phyloP scores from a whole-genome alignment of 2,329 filamentous ascomycete species.

The Cytospora mali region DNA sequence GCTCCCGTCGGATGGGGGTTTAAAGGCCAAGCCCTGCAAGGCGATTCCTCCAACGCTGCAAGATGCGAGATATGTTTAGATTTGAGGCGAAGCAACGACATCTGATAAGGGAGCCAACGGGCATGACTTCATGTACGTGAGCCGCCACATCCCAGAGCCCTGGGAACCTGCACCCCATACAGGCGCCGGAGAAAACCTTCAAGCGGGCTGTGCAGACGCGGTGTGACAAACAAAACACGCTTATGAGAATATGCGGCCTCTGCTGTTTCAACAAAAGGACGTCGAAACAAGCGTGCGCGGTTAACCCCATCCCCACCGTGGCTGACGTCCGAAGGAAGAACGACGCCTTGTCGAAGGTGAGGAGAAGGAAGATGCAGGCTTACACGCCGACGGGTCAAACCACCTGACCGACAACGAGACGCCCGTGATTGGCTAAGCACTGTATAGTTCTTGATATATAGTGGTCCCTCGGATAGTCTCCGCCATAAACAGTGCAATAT shows the following conservation, averaged over 20 bases:
- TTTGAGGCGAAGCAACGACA: conserved; percentile 7
- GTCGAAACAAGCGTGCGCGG: conserved; percentile 13
- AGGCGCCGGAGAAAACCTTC: background rate
- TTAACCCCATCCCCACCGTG: conserved; percentile 6
- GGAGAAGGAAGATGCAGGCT: conserved; percentile 9
- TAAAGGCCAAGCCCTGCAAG: background rate
- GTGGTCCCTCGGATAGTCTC: conserved; percentile 11
- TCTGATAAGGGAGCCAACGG: conserved; percentile 5
- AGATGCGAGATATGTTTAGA: background rate
- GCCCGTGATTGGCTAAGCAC: conserved; percentile 7
- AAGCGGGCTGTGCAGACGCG: conserved; percentile 6
- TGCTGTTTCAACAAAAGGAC: background rate
- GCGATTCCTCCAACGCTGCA: background rate
- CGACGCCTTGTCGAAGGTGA: conserved; percentile 8
- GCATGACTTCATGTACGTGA: conserved; percentile 19
- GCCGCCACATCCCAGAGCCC: conserved; percentile 17
- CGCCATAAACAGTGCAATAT: conserved; percentile 12
- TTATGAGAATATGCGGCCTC: background rate
- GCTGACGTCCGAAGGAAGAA: conserved; percentile 7
- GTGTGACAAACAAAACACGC: conserved; percentile 12
- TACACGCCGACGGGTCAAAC: background rate
- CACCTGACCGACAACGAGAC: conserved; percentile 12
- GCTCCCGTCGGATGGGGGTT: background rate
- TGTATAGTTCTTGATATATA: background rate
- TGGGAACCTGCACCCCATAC: conserved; percentile 18